Evolutionary conservation across 805 yeast species (phyloP).

Genomic region (Hanseniaspora singularis): DNA sequence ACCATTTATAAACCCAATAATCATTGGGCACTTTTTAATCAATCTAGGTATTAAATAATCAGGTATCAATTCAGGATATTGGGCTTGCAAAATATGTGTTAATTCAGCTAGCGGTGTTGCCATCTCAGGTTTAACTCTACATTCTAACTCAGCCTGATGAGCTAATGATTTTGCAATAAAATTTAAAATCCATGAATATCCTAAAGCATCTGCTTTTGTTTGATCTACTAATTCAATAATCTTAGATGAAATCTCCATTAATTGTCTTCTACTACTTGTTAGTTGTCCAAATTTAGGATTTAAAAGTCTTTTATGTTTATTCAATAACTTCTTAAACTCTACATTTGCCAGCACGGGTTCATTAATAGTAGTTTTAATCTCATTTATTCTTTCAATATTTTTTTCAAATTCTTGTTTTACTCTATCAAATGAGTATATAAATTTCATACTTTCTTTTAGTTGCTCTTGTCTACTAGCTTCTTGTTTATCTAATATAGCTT

Average conservation of each 20-base stretch:
- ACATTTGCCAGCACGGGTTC: conserved; percentile 43
- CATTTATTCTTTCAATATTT: conserved; percentile 41
- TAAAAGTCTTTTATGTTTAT: conserved; percentile 57
- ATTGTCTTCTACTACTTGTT: conserved; percentile 56
- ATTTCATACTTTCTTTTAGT: conserved; percentile 19
- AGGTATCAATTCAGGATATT: conserved; percentile 32
- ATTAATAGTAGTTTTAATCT: conserved; percentile 51
- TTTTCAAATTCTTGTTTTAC: conserved; percentile 35
- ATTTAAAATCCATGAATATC: conserved; percentile 64
- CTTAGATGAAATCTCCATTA: conserved; percentile 40
- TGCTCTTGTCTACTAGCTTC: conserved; percentile 18
- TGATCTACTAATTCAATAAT: conserved; percentile 39
- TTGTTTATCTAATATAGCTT: conserved; percentile 20
- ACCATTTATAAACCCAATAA: conserved; percentile 67
- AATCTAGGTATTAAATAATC: conserved; percentile 54
- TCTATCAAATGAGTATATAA: conserved; percentile 29
- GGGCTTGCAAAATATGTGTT: conserved; percentile 41
- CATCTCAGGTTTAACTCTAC: conserved; percentile 61
- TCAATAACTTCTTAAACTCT: conserved; percentile 41
- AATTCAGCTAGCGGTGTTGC: conserved; percentile 70
- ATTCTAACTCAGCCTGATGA: conserved; percentile 87
- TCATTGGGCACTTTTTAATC: conserved; percentile 80
- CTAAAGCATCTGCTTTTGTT: conserved; percentile 39
- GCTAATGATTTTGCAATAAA: conserved; percentile 76
- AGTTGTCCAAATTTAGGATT: conserved; percentile 88